phyloP scores from a whole-genome alignment of 805 yeast genomes.

The Scheffersomyces coipomensis region DNA sequence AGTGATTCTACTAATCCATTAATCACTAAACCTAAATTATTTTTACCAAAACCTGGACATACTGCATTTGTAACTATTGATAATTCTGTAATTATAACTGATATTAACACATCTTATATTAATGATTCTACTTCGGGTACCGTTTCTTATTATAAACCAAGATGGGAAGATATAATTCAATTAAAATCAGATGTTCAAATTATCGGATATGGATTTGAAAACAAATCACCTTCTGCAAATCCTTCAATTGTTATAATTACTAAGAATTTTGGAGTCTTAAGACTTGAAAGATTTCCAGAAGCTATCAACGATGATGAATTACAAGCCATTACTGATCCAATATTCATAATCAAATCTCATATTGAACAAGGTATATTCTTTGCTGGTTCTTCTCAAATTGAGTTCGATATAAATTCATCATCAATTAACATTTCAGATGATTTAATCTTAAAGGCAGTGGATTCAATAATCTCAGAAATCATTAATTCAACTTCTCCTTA shows the following conservation, averaged over 20 bases:
- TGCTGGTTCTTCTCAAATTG: constrained; percentile 44
- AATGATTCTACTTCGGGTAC: constrained; percentile 13
- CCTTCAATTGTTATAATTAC: constrained; percentile 50
- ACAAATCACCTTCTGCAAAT: constrained; percentile 24
- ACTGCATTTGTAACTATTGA: constrained; percentile 62
- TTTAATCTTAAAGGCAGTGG: constrained; percentile 36
- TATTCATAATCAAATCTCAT: constrained; percentile 59
- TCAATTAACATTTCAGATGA: constrained; percentile 12
- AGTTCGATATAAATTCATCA: constrained; percentile 38
- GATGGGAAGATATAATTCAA: constrained; percentile 81
- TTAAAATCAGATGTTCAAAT: constrained; percentile 53
- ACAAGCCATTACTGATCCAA: constrained; percentile 13
- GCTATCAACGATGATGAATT: constrained; percentile 3
- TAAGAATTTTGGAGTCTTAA: constrained; percentile 57
- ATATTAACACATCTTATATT: constrained; percentile 42
- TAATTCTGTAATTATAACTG: constrained; percentile 65
- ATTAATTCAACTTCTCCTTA: constrained; percentile 54
- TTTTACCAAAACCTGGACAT: constrained; percentile 55
- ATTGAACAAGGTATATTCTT: constrained; percentile 84
- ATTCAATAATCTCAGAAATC: constrained; percentile 53
- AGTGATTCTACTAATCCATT: constrained; percentile 5
- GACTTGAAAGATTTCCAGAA: constrained; percentile 48
- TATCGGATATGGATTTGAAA: constrained; percentile 60
- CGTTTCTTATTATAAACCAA: constrained; percentile 34
- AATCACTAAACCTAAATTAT: constrained; percentile 43